Evolutionary conservation across 169 alveolate genomes (phyloP).

Genomic region (Amoebophrya sp.): DNA sequence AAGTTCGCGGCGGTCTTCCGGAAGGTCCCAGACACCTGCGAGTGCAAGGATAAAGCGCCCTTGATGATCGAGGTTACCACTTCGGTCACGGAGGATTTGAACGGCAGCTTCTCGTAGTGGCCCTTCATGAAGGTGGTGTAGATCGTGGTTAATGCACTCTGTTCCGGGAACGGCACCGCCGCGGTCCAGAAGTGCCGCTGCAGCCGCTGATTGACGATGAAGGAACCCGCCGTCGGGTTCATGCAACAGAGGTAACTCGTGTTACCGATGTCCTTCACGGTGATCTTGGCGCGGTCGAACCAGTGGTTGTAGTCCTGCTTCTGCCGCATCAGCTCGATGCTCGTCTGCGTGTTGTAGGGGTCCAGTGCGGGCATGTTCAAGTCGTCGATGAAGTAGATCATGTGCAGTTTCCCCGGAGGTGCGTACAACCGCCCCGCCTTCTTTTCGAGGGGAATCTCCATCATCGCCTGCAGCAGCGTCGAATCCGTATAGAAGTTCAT

Average conservation of each 20-base stretch:
- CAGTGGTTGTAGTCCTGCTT: conserved; percentile 80
- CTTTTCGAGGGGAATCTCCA: conserved; percentile 70
- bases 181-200: conserved; percentile 87
- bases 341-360: conserved; percentile 83
- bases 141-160: conserved; percentile 71
- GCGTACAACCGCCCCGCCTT: conserved; percentile 86
- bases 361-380: conserved; percentile 89
- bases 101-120: conserved; percentile 61
- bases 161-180: conserved; percentile 84
- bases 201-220: conserved; percentile 76
- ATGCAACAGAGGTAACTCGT: conserved; percentile 77
- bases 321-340: conserved; percentile 81
- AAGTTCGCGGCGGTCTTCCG: conserved; percentile 88
- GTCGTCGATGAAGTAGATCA: conserved; percentile 87
- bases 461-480: conserved; percentile 63
- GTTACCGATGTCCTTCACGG: conserved; percentile 77
- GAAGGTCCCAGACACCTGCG: conserved; percentile 46
- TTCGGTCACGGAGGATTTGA: conserved; percentile 74
- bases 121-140: conserved; percentile 79
- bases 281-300: conserved; percentile 74
- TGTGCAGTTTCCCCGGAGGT: conserved; percentile 79
- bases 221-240: conserved; percentile 90
- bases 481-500: conserved; percentile 85
- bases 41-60: conserved; percentile 71
- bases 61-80: conserved; percentile 68